A percentile compares a stretch with the other conserved stretches of the same genome.
Conservation (phyloP, 371 early-diverging fungal species). For the Synchytrium microbalum region DNA sequence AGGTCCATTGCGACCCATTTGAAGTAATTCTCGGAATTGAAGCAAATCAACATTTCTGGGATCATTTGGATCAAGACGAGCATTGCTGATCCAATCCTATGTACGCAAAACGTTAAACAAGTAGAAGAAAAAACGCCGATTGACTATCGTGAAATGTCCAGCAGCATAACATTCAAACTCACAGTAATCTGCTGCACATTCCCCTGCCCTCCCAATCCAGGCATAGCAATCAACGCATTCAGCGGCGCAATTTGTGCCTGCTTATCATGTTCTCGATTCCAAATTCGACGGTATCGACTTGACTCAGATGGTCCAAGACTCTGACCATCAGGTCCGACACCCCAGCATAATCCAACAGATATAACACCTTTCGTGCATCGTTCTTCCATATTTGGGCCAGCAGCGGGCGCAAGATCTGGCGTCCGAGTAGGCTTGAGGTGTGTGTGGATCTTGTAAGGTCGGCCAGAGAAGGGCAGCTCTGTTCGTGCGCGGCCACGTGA, state of each 20-base stretch:
- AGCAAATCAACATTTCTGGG: slow-evolving; percentile 32
- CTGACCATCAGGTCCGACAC: slow-evolving; percentile 25
- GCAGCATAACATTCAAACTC: slow-evolving; percentile 1
- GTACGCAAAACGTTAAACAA: neutral
- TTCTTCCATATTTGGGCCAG: neutral
- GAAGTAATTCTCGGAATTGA: slow-evolving; percentile 17
- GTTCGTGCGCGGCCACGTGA: slow-evolving; percentile 18
- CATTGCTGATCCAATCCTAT: slow-evolving; percentile 34
- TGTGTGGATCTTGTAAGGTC: slow-evolving; percentile 11
- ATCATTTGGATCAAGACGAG: slow-evolving; percentile 40
- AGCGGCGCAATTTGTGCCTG: slow-evolving; percentile 10
- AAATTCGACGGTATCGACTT: slow-evolving; percentile 1
- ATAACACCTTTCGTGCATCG: neutral
- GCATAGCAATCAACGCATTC: neutral
- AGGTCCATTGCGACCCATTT: neutral
- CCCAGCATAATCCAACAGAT: slow-evolving; percentile 12
- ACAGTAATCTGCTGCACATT: slow-evolving; percentile 36
- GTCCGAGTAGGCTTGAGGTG: neutral
- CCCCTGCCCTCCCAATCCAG: slow-evolving; percentile 16
- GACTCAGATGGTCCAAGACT: slow-evolving; percentile 20
- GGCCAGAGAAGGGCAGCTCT: slow-evolving; percentile 24
- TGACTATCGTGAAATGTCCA: neutral
- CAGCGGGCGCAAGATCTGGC: neutral
- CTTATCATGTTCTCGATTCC: slow-evolving; percentile 10
- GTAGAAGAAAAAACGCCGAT: slow-evolving; percentile 7